Percentiles rank a stretch among this genome's conserved stretches.
phyloP scores from a whole-genome alignment of 2,329 filamentous ascomycete genomes.

The Colletotrichum sp. region DNA sequence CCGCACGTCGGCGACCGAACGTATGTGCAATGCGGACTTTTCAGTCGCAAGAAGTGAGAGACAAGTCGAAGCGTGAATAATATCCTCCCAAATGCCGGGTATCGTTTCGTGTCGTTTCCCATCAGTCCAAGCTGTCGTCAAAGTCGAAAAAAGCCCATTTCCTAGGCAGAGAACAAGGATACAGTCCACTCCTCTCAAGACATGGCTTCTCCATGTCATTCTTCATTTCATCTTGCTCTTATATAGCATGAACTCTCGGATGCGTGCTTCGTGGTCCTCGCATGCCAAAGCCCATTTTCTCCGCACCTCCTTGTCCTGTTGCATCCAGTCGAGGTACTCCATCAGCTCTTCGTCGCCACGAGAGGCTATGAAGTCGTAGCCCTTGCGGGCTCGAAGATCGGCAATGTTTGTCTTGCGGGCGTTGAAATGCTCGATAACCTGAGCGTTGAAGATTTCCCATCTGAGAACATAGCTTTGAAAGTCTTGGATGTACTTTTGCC shows the following conservation, averaged over 20 bases:
- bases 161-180: neutral
- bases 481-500: conserved; percentile 56
- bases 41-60: neutral
- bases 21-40: conserved; percentile 10
- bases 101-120: conserved; percentile 16
- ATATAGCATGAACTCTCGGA: conserved; percentile 62
- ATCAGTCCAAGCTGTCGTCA: conserved; percentile 17
- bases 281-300: conserved; percentile 65
- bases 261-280: conserved; percentile 62
- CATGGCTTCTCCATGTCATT: neutral
- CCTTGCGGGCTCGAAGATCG: conserved; percentile 43
- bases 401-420: conserved; percentile 52
- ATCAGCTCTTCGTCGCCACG: conserved; percentile 51
- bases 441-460: conserved; percentile 46
- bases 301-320: conserved; percentile 69
- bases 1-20: neutral
- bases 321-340: conserved; percentile 64
- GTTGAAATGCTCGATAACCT: conserved; percentile 61
- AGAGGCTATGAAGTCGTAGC: conserved; percentile 48
- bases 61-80: conserved; percentile 9
- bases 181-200: neutral
- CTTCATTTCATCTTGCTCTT: conserved; percentile 47
- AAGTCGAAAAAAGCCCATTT: neutral
- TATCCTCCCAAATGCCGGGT: conserved; percentile 18
- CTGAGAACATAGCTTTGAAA: conserved; percentile 59